A percentile compares a stretch with the other conserved stretches of the same genome.
Conservation (phyloP, 2,329 filamentous ascomycete species). For the Ophiobolus disseminans region DNA sequence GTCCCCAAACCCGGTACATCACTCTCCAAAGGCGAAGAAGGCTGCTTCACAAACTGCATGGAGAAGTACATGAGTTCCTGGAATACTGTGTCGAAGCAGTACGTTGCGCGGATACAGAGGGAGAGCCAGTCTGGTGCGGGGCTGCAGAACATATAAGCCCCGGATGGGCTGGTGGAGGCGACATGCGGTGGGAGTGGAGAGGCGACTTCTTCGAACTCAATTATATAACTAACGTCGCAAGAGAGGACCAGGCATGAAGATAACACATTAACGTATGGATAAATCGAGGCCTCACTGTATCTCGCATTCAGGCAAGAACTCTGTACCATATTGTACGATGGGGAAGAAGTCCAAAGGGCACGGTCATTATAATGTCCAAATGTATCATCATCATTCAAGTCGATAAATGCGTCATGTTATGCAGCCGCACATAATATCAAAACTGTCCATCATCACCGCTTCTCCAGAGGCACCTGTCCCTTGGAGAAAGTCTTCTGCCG, state of each 20-base stretch:
- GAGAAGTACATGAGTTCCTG: conserved; percentile 63
- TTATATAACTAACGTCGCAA: too few species aligned
- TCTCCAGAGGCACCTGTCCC: conserved; percentile 9
- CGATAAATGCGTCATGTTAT: not conserved
- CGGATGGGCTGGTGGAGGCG: not conserved
- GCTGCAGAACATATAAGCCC: not conserved
- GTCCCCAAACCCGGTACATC: conserved; percentile 60
- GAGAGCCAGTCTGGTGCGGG: conserved; percentile 26
- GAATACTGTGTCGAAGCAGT: conserved; percentile 60
- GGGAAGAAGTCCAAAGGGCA: too few species aligned
- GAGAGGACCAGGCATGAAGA: too few species aligned
- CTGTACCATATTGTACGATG: conserved; percentile 3
- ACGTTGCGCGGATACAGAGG: conserved; percentile 58
- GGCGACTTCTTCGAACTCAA: too few species aligned
- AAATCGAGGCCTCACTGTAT: too few species aligned
- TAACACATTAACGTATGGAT: too few species aligned
- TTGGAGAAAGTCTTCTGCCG: conserved; percentile 58
- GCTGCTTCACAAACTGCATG: conserved; percentile 61
- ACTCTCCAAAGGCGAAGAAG: conserved; percentile 57
- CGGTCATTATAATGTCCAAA: too few species aligned
- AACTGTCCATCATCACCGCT: not conserved
- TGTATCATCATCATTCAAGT: too few species aligned
- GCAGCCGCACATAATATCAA: conserved; percentile 6
- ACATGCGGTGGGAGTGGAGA: not conserved
- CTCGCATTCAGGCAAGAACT: too few species aligned